Conservation (phyloP, 1,284 basidiomycete species). For the Tremellales sp. region DNA sequence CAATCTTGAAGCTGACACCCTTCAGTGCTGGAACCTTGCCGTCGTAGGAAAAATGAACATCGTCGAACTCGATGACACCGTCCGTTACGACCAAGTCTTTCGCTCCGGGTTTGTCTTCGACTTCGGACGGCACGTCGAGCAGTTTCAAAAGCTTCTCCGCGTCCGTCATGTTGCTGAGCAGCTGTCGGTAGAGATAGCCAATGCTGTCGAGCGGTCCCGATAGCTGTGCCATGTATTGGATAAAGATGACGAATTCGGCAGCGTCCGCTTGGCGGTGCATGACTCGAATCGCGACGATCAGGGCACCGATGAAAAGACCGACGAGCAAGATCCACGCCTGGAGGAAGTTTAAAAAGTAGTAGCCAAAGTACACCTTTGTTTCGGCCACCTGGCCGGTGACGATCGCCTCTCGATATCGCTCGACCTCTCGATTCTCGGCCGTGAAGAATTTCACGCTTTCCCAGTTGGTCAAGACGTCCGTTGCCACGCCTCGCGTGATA, state of each 20-base stretch:
- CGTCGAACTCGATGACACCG: slow-evolving; percentile 88
- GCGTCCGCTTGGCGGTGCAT: slow-evolving; percentile 85
- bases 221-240: slow-evolving; percentile 93
- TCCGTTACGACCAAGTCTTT: slow-evolving; percentile 68
- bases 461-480: slow-evolving; percentile 97
- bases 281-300: slow-evolving; percentile 88
- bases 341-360: slow-evolving; percentile 87
- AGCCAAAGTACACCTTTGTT: slow-evolving; percentile 84
- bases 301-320: slow-evolving; percentile 86
- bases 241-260: slow-evolving; percentile 95
- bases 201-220: slow-evolving; percentile 92
- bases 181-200: slow-evolving; percentile 90
- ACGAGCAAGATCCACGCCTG: slow-evolving; percentile 92
- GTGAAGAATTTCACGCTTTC: slow-evolving; percentile 99
- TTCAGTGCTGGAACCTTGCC: slow-evolving; percentile 82
- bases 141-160: slow-evolving; percentile 94
- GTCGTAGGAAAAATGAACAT: slow-evolving; percentile 88
- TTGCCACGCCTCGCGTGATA: slow-evolving; percentile 83
- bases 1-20: slow-evolving; percentile 81
- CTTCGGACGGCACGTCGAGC: slow-evolving; percentile 74
- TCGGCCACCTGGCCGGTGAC: slow-evolving; percentile 83
- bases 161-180: slow-evolving; percentile 88
- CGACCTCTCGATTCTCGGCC: slow-evolving; percentile 84
- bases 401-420: slow-evolving; percentile 83
- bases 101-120: slow-evolving; percentile 67